These are phyloP conservation scores for Chaetomium olivaceum DNA, from an alignment of 2,329 filamentous ascomycete species.

Conservation along the genomic window DNA sequence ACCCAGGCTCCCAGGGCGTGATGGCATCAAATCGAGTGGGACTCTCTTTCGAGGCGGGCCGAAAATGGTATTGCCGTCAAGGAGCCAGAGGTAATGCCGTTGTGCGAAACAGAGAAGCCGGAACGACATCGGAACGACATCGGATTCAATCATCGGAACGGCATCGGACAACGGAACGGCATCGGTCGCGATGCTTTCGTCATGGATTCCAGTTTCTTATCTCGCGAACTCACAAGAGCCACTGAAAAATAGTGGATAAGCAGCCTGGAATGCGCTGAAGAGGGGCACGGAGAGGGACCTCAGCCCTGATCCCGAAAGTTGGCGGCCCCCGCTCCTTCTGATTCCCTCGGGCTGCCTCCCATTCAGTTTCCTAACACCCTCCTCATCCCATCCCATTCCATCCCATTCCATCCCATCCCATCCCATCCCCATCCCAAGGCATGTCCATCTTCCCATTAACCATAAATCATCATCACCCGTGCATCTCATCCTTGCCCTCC, in stretches of 20 bases:
- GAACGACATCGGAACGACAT: not conserved
- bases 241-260: not conserved
- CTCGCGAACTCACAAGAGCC: not conserved
- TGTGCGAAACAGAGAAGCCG: no score
- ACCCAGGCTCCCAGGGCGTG: not conserved
- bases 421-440: no score
- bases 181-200: not conserved
- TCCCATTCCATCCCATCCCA: not conserved
- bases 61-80: not conserved
- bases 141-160: not conserved
- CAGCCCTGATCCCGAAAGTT: not conserved
- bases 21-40: not conserved
- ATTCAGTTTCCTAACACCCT: not conserved
- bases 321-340: no score
- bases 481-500: constrained; percentile 22
- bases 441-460: no score
- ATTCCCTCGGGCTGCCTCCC: not conserved
- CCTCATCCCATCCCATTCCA: not conserved
- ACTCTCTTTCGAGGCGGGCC: not conserved
- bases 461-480: not conserved
- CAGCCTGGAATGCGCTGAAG: not conserved
- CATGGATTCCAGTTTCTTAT: not conserved
- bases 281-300: not conserved
- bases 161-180: not conserved
- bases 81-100: not conserved